Conservation (phyloP, 257 asterid species). For the Solanum sparsipilum region DNA sequence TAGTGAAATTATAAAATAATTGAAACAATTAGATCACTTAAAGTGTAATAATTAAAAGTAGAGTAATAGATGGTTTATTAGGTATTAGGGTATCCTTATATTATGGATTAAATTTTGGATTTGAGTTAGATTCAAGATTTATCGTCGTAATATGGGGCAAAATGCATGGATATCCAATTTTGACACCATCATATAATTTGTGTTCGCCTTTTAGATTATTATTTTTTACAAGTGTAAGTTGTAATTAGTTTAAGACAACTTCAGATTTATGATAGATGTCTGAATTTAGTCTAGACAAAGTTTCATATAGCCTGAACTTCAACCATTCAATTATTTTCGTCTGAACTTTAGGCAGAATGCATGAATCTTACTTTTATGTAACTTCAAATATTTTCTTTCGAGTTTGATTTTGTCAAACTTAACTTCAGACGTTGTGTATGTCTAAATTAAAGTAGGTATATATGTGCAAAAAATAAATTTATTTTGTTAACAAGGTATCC, state of each 20-base stretch:
- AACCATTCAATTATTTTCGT: neutral
- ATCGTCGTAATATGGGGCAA: too few species aligned
- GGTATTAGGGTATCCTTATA: too few species aligned
- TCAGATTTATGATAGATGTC: too few species aligned
- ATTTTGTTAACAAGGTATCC: neutral
- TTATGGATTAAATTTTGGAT: too few species aligned
- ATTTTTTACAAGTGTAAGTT: too few species aligned
- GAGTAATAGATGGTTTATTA: too few species aligned
- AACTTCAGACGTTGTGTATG: neutral
- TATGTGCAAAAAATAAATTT: neutral
- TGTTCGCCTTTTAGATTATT: too few species aligned
- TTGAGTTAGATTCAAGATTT: too few species aligned
- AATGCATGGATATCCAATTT: neutral
- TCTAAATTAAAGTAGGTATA: neutral
- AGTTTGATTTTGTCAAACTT: neutral
- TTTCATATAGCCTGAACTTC: neutral
- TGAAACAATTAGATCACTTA: neutral
- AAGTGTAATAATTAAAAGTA: neutral
- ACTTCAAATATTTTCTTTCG: too few species aligned
- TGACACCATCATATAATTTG: neutral
- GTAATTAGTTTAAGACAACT: too few species aligned
- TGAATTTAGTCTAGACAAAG: too few species aligned
- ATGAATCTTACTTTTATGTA: neutral
- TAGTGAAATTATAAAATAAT: neutral
- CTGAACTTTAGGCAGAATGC: neutral